These are phyloP conservation scores for Phytophthora nicotianae DNA, from an alignment of 352 stramenopile species.

Conservation along the genomic window DNA sequence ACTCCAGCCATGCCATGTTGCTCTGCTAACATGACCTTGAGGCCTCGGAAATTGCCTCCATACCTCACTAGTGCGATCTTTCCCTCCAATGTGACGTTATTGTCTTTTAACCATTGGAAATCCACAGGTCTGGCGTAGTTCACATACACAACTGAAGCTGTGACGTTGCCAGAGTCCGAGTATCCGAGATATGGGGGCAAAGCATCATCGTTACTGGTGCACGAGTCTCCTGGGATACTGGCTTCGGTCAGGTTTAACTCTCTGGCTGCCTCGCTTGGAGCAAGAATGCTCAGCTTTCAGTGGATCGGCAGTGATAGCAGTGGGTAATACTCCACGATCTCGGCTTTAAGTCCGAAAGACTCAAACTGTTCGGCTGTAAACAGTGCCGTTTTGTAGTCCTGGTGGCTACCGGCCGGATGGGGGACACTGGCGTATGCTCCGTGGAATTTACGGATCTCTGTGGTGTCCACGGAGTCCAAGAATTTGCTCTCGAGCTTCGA, in stretches of 20 bases:
- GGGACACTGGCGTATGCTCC: conserved; percentile 44
- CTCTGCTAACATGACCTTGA: conserved; percentile 89
- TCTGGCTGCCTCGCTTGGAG: conserved; percentile 31
- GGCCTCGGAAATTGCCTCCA: conserved; percentile 70
- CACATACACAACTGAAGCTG: conserved; percentile 81
- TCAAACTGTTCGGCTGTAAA: conserved; percentile 63
- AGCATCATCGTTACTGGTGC: conserved; percentile 58
- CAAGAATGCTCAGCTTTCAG: conserved; percentile 50
- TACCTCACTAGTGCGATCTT: conserved; percentile 90
- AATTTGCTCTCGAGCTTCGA: conserved; percentile 31
- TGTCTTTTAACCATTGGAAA: conserved; percentile 75
- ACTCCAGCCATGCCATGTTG: conserved; percentile 70
- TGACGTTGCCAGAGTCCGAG: conserved; percentile 75
- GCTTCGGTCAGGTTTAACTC: conserved; percentile 67
- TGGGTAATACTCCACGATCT: conserved; percentile 71
- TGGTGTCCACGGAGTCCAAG: conserved; percentile 31
- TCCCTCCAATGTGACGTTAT: conserved; percentile 73
- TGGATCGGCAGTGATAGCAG: conserved; percentile 72
- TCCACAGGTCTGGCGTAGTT: conserved; percentile 87
- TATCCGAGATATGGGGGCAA: conserved; percentile 87
- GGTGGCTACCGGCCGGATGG: conserved; percentile 46
- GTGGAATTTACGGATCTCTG: conserved; percentile 32
- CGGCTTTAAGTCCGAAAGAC: conserved; percentile 62
- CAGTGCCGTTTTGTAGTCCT: conserved; percentile 69
- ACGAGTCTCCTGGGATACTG: conserved; percentile 62